phyloP scores from a whole-genome alignment of 2,329 filamentous ascomycete genomes.

The Aspergillus tanneri region DNA sequence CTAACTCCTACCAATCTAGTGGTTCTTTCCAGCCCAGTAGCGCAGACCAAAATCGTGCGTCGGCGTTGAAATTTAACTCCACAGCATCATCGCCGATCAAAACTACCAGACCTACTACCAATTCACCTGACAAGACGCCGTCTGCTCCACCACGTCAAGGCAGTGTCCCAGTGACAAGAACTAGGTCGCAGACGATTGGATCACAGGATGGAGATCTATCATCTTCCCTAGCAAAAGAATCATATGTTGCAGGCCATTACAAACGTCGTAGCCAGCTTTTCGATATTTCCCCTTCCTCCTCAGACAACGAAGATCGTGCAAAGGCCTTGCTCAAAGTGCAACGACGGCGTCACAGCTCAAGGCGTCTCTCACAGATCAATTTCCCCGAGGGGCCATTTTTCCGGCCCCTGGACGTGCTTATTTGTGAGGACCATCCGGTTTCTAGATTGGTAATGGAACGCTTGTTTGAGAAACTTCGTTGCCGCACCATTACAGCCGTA shows the following conservation, averaged over 20 bases:
- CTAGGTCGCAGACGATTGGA: slow-evolving; percentile 86
- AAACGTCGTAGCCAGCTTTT: slow-evolving; percentile 93
- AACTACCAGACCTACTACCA: slow-evolving; percentile 40
- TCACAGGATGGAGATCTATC: slow-evolving; percentile 87
- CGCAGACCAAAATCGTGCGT: slow-evolving; percentile 68
- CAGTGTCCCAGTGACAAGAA: slow-evolving; percentile 64
- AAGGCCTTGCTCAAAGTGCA: slow-evolving; percentile 91
- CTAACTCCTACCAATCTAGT: slow-evolving; percentile 74
- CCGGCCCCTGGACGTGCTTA: slow-evolving; percentile 86
- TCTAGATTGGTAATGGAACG: slow-evolving; percentile 99
- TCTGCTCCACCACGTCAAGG: slow-evolving; percentile 61
- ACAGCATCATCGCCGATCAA: slow-evolving; percentile 56
- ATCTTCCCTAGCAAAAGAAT: slow-evolving; percentile 58
- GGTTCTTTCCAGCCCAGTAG: slow-evolving; percentile 67
- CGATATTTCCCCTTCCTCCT: slow-evolving; percentile 94
- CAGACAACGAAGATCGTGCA: slow-evolving; percentile 92
- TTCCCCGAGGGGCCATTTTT: slow-evolving; percentile 82
- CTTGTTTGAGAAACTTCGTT: slow-evolving; percentile 88
- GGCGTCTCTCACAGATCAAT: slow-evolving; percentile 87
- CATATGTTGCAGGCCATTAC: slow-evolving; percentile 67
- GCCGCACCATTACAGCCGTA: slow-evolving; percentile 85
- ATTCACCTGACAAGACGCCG: slow-evolving; percentile 61
- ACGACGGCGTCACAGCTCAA: slow-evolving; percentile 89
- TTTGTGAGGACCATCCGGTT: slow-evolving; percentile 96
- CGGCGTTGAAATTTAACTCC: slow-evolving; percentile 52